Percentiles rank a stretch among this genome's conserved stretches.
phyloP scores from a whole-genome alignment of 2,329 filamentous ascomycete species.

The Arthroderma uncinatum region DNA sequence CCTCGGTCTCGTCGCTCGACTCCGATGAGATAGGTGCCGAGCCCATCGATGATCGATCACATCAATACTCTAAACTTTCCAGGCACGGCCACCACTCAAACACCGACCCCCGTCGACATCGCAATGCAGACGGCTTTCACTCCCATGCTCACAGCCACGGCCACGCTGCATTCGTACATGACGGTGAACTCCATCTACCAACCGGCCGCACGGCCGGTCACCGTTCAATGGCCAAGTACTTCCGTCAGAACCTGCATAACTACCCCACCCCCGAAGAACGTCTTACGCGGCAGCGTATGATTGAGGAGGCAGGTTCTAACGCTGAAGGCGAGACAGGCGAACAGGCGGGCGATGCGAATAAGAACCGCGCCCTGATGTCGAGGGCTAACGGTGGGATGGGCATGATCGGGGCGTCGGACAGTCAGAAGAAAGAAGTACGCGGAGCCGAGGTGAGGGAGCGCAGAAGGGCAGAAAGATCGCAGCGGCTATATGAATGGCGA shows the following conservation, averaged over 20 bases:
- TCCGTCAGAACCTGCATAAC: conserved; percentile 78
- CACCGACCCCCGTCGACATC: conserved; percentile 58
- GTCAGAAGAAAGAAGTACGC: conserved; percentile 58
- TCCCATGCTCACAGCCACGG: conserved; percentile 63
- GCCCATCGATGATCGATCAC: conserved; percentile 59
- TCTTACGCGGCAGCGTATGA: conserved; percentile 50
- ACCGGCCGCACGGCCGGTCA: conserved; percentile 84
- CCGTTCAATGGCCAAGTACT: conserved; percentile 76
- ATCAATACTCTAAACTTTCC: conserved; percentile 60
- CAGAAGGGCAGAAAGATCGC: conserved; percentile 51
- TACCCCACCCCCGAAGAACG: conserved; percentile 72
- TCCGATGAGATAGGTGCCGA: conserved; percentile 62
- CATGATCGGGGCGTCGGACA: conserved; percentile 65
- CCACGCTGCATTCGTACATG: conserved; percentile 74
- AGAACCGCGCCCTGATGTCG: conserved; percentile 48
- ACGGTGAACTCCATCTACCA: conserved; percentile 87
- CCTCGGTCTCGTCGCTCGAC: conserved; percentile 74
- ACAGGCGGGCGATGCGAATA: conserved; percentile 16
- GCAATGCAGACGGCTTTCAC: conserved; percentile 65
- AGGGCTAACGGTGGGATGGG: conserved; percentile 63
- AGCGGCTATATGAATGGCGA: conserved; percentile 54
- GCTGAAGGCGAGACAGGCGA: conserved; percentile 38
- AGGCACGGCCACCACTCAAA: conserved; percentile 57
- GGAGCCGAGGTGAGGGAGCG: conserved; percentile 58
- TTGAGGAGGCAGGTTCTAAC: conserved; percentile 40